phyloP scores from a whole-genome alignment of 78 protist genomes.

The Dictyostelium brefeldianum region DNA sequence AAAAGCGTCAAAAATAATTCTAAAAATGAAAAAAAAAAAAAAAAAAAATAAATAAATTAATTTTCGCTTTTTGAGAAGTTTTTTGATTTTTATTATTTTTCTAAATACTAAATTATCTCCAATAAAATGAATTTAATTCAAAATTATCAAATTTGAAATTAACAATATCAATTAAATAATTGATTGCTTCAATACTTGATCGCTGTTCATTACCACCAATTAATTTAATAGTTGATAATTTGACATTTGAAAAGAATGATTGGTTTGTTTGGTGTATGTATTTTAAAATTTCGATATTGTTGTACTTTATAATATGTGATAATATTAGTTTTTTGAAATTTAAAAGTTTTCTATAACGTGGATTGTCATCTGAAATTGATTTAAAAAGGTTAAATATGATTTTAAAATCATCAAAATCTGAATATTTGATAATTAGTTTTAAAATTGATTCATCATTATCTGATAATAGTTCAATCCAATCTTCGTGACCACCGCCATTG shows the following conservation, averaged over 20 bases:
- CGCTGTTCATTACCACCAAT: neutral
- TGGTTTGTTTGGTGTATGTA: neutral
- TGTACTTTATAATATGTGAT: neutral
- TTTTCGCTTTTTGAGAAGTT: no score
- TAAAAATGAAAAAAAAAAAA: no score
- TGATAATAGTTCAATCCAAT: neutral
- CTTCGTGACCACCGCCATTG: no score
- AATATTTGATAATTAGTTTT: neutral
- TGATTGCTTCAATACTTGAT: neutral
- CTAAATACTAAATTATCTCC: neutral
- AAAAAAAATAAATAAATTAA: neutral
- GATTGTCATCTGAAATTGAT: neutral
- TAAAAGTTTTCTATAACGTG: neutral
- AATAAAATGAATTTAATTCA: neutral
- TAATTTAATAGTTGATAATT: neutral
- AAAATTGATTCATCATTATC: neutral
- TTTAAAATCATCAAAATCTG: neutral
- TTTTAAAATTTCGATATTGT: neutral
- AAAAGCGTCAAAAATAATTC: neutral
- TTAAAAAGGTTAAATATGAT: neutral
- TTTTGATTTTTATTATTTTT: no score
- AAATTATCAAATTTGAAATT: neutral
- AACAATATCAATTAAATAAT: neutral
- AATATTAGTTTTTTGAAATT: neutral
- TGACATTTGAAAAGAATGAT: neutral